Percentiles rank a stretch among this genome's conserved stretches.
Conservation (phyloP, 352 stramenopile genomes). For the Globisporangium rhizosaccharum region DNA sequence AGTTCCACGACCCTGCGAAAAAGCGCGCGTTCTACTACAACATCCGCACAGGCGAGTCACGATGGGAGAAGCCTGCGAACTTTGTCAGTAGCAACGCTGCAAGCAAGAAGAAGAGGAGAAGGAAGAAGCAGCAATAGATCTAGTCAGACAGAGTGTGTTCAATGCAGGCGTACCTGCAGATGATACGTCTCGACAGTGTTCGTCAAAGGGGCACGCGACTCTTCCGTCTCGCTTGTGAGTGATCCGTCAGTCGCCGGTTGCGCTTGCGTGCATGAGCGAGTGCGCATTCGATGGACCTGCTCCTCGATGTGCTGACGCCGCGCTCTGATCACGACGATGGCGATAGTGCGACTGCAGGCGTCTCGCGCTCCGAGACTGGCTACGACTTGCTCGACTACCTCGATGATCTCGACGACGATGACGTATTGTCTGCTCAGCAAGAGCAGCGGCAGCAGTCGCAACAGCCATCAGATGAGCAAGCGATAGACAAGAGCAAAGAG, state of each 20-base stretch:
- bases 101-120: constrained; percentile 21
- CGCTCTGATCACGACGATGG: background rate
- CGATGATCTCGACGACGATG: constrained; percentile 1
- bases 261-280: background rate
- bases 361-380: too few relatives aligned
- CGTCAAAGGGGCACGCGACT: background rate
- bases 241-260: background rate
- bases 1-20: constrained; percentile 40
- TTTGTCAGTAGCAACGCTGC: constrained; percentile 13
- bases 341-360: background rate
- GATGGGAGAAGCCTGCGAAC: constrained; percentile 44
- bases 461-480: background rate
- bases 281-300: background rate
- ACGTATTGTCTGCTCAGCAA: background rate
- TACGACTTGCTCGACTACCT: constrained; percentile 10
- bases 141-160: too few relatives aligned
- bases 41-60: constrained; percentile 56
- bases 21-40: constrained; percentile 66
- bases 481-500: background rate
- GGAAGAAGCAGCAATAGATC: background rate
- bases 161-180: too few relatives aligned
- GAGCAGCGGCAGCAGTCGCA: background rate
- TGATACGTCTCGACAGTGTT: background rate
- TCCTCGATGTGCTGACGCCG: background rate
- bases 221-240: background rate